phyloP scores from a whole-genome alignment of 345 rosid species.

The Aquilaria yunnanensis region DNA sequence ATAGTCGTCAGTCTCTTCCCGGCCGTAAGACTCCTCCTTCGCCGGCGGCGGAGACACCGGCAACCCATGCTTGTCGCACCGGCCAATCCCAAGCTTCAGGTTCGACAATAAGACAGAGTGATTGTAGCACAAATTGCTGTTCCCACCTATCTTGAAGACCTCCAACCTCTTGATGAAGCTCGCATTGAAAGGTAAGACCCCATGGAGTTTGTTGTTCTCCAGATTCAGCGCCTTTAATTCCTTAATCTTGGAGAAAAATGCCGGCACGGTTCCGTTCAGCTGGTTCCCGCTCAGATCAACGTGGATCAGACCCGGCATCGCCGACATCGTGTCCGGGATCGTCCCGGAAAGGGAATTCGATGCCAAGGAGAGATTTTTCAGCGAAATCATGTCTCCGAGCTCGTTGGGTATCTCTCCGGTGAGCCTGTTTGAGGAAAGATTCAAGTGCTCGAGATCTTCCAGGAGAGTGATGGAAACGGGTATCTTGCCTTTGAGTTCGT shows the following conservation, averaged over 20 bases:
- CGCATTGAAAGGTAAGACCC: constrained; percentile 78
- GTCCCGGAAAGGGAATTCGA: constrained; percentile 81
- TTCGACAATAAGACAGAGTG: constrained; percentile 59
- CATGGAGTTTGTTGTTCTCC: constrained; percentile 62
- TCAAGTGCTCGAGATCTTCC: constrained; percentile 50
- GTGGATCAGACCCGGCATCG: constrained; percentile 60
- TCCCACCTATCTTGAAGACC: constrained; percentile 75
- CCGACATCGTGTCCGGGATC: constrained; percentile 70
- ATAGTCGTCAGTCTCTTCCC: constrained; percentile 43
- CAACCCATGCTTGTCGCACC: constrained; percentile 84
- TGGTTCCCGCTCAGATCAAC: constrained; percentile 88
- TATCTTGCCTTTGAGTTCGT: constrained; percentile 59
- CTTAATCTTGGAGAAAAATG: constrained; percentile 63
- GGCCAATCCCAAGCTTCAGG: constrained; percentile 79
- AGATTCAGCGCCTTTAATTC: constrained; percentile 63
- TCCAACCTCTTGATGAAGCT: constrained; percentile 52
- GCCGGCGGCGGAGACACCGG: constrained; percentile 82
- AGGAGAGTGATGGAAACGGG: constrained; percentile 68
- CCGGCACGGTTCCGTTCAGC: constrained; percentile 84
- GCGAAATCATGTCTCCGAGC: constrained; percentile 61
- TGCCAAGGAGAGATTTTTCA: constrained; percentile 61
- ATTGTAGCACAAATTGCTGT: constrained; percentile 74
- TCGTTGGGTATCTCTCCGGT: constrained; percentile 59
- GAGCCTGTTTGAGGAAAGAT: constrained; percentile 57
- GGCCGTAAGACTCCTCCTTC: constrained; percentile 33